Percentiles rank a stretch among this genome's conserved stretches.
Conservation (phyloP, 371 early-diverging fungal species). For the Gilbertella persicaria region DNA sequence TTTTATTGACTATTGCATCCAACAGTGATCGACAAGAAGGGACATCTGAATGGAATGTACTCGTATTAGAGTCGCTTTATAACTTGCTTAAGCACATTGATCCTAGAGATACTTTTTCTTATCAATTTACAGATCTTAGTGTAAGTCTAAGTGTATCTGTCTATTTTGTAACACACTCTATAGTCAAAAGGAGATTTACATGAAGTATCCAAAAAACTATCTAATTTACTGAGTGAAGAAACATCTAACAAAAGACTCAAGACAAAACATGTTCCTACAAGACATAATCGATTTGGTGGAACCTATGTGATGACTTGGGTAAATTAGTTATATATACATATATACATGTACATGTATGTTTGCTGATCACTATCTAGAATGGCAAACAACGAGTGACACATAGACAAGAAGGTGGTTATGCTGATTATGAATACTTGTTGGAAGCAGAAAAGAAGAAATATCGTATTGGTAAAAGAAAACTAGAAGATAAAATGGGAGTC, state of each 20-base stretch:
- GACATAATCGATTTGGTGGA: constrained; percentile 70
- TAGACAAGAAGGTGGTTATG: constrained; percentile 44
- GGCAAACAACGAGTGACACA: constrained; percentile 40
- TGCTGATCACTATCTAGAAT: constrained; percentile 27
- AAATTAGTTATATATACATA: constrained; percentile 4
- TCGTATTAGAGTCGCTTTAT: constrained; percentile 66
- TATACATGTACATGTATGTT: not conserved
- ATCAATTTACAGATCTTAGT: not conserved
- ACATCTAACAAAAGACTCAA: constrained; percentile 18
- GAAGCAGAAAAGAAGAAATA: constrained; percentile 46
- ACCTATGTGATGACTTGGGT: constrained; percentile 53
- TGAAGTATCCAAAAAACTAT: constrained; percentile 21
- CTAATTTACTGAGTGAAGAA: constrained; percentile 35
- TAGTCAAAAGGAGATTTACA: constrained; percentile 9
- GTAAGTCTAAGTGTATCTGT: constrained; percentile 2
- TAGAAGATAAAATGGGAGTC: constrained; percentile 24
- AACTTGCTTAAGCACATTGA: constrained; percentile 55
- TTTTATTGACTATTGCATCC: constrained; percentile 65
- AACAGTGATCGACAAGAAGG: constrained; percentile 50
- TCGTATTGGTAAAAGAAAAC: constrained; percentile 38
- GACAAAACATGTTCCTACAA: constrained; percentile 19
- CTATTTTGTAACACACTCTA: not conserved
- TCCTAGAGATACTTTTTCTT: constrained; percentile 46
- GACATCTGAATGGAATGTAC: constrained; percentile 63
- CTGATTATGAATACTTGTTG: constrained; percentile 41